These are phyloP conservation scores for Tuber magnatum DNA, from an alignment of 495 filamentous ascomycete species.

Conservation along the genomic window DNA sequence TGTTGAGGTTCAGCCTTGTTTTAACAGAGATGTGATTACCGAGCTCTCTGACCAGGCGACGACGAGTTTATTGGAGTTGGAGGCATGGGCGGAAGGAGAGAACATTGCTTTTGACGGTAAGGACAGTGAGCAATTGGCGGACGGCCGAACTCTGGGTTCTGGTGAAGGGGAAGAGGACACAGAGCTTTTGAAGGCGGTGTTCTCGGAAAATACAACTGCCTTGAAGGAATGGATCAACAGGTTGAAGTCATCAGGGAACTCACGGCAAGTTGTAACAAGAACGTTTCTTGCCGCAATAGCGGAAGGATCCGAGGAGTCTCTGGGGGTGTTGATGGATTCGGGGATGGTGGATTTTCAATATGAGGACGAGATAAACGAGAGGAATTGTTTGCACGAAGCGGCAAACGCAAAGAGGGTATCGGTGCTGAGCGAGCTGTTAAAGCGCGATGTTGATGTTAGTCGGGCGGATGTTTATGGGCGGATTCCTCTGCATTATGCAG, in stretches of 20 bases:
- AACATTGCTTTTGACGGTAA: conserved; percentile 69
- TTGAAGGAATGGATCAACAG: conserved; percentile 60
- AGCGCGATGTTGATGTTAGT: conserved; percentile 63
- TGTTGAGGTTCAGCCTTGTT: conserved; percentile 95
- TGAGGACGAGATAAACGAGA: conserved; percentile 93
- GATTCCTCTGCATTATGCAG: conserved; percentile 90
- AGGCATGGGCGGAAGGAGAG: conserved; percentile 94
- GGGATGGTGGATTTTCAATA: conserved; percentile 76
- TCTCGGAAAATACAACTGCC: conserved; percentile 58
- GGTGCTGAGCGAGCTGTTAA: conserved; percentile 66
- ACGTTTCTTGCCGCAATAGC: conserved; percentile 82
- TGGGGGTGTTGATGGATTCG: conserved; percentile 69
- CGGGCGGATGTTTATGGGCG: conserved; percentile 86
- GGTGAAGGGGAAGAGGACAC: conserved; percentile 83
- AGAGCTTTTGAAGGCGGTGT: conserved; percentile 78
- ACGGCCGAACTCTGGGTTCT: conserved; percentile 56
- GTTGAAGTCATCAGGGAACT: conserved; percentile 51
- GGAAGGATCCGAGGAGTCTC: conserved; percentile 70
- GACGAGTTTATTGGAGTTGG: conserved; percentile 81
- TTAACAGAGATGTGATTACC: conserved; percentile 92
- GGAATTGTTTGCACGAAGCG: conserved; percentile 91
- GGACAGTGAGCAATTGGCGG: conserved; percentile 57
- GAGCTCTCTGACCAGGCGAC: conserved; percentile 94
- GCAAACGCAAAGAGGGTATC: conserved; percentile 76
- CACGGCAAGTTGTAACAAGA: conserved; percentile 67